Percentiles rank a stretch among this genome's conserved stretches.
Evolutionary conservation across 2,329 filamentous ascomycete genomes (phyloP).

Genomic region (Metarhizium album): DNA sequence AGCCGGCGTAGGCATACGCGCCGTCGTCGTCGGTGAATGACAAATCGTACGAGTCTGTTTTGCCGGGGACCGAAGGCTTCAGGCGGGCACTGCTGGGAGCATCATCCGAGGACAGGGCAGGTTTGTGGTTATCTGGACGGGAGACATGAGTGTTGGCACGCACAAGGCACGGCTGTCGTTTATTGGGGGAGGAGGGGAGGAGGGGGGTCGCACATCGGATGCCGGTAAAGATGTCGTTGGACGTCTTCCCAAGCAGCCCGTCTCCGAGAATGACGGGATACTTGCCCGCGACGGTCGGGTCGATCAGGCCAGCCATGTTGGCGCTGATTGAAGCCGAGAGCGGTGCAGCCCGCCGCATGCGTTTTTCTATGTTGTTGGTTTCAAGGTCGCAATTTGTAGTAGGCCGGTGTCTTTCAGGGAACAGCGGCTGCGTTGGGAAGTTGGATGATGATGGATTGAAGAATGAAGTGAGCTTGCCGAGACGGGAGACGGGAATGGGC

Average conservation of each 20-base stretch:
- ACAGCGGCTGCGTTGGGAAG: too few species aligned
- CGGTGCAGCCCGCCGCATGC: neutral
- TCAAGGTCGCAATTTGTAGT: neutral
- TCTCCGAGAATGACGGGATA: conserved; percentile 56
- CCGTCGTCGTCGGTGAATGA: conserved; percentile 42
- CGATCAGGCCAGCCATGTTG: conserved; percentile 33
- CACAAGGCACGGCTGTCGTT: too few species aligned
- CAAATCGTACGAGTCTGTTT: conserved; percentile 45
- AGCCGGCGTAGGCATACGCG: conserved; percentile 51
- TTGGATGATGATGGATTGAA: too few species aligned
- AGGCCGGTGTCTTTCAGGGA: too few species aligned
- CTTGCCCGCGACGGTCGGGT: conserved; percentile 49
- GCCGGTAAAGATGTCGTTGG: conserved; percentile 49
- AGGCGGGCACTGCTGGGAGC: conserved; percentile 39
- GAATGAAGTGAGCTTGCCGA: too few species aligned
- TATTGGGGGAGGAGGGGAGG: too few species aligned
- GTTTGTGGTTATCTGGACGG: conserved; percentile 50
- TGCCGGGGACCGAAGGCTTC: conserved; percentile 37
- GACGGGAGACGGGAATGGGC: too few species aligned
- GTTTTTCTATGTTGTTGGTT: neutral
- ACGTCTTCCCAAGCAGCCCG: conserved; percentile 43
- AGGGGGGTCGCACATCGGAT: conserved; percentile 52
- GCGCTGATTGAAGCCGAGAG: neutral
- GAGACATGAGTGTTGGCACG: neutral
- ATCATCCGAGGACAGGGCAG: conserved; percentile 36